A percentile compares a stretch with the other conserved stretches of the same genome.
Evolutionary conservation across 176 grass and related monocot species (phyloP).

Genomic region (Oryza meyeriana): DNA sequence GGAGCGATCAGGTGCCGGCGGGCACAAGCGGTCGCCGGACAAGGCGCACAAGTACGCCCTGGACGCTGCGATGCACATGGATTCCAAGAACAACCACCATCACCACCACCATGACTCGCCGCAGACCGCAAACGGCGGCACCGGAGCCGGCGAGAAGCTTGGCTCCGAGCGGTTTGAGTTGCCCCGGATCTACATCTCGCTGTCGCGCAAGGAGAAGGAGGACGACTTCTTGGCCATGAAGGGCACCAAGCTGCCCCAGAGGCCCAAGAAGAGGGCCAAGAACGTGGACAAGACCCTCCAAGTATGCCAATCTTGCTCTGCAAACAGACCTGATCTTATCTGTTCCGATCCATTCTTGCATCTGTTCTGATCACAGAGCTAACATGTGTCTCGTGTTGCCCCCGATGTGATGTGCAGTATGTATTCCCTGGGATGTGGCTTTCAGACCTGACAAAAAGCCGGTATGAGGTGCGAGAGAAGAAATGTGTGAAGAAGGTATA

Average conservation of each 20-base stretch:
- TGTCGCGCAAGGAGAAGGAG: conserved; percentile 92
- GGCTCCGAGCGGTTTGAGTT: conserved; percentile 63
- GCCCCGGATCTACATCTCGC: conserved; percentile 84
- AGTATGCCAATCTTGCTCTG: conserved; percentile 28
- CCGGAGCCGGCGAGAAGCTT: conserved; percentile 29
- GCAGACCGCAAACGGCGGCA: conserved; percentile 27
- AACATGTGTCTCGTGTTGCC: neutral
- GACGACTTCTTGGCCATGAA: conserved; percentile 89
- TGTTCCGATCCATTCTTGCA: neutral
- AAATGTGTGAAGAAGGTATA: conserved; percentile 91
- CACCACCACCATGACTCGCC: conserved; percentile 28
- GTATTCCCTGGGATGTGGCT: conserved; percentile 98
- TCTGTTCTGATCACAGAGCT: conserved; percentile 11
- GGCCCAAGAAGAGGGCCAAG: conserved; percentile 95
- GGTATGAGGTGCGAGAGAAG: conserved; percentile 98
- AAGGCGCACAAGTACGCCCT: conserved; percentile 36
- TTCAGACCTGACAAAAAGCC: conserved; percentile 75
- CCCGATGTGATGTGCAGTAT: conserved; percentile 40
- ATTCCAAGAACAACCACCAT: conserved; percentile 34
- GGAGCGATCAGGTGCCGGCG: conserved; percentile 37
- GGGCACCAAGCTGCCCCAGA: conserved; percentile 88
- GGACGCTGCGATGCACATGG: conserved; percentile 26
- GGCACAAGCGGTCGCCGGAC: conserved; percentile 37
- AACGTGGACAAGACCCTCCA: conserved; percentile 80
- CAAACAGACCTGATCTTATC: neutral